Evolutionary conservation across 306 rosid genomes (phyloP).

Genomic region (Crataegus laevigata): DNA sequence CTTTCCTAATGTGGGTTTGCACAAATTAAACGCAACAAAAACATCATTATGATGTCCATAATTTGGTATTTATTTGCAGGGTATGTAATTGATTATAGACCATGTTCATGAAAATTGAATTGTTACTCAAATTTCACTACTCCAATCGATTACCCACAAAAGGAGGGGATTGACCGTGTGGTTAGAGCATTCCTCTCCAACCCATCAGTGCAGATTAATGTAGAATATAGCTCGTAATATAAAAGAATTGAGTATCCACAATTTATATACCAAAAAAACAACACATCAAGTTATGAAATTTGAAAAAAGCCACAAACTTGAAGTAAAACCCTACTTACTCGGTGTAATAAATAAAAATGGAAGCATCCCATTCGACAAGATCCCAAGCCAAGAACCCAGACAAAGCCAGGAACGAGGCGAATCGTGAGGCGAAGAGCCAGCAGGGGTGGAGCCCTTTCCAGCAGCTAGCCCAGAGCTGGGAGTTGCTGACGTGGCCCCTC

Average conservation of each 20-base stretch:
- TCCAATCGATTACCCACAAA: no score
- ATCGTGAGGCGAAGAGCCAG: constrained; percentile 44
- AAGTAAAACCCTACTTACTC: constrained; percentile 48
- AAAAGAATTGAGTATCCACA: no score
- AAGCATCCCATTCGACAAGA: constrained; percentile 23
- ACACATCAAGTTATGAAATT: not conserved
- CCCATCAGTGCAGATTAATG: no score
- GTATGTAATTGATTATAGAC: not conserved
- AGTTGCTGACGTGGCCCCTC: constrained; percentile 27
- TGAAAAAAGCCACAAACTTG: not conserved
- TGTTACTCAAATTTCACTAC: not conserved
- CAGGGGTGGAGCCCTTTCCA: constrained; percentile 61
- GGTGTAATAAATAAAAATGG: constrained; percentile 58
- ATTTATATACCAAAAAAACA: not conserved
- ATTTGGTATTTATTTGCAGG: not conserved
- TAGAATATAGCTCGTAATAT: no score
- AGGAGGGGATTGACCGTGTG: no score
- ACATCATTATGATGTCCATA: not conserved
- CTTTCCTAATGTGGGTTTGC: not conserved
- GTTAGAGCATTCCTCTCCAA: no score
- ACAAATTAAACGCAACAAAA: not conserved
- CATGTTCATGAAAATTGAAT: not conserved
- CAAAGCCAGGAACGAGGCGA: constrained; percentile 34
- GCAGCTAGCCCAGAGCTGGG: constrained; percentile 61
- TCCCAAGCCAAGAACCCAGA: constrained; percentile 41